A percentile compares a stretch with the other conserved stretches of the same genome.
phyloP scores from a whole-genome alignment of 345 rosid genomes.

The Melaleuca alternifolia region DNA sequence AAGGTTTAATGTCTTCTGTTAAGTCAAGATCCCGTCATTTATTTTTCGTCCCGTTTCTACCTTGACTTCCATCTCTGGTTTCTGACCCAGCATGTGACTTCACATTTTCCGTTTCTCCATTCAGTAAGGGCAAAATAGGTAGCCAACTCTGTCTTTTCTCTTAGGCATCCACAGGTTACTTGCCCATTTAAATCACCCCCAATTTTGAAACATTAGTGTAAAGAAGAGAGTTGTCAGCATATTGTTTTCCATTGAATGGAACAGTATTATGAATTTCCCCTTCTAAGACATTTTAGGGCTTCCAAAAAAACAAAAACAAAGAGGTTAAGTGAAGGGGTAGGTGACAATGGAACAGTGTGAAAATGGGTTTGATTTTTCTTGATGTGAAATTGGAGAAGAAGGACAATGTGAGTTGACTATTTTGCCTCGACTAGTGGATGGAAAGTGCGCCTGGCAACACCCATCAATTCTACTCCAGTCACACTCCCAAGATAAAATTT shows the following conservation, averaged over 20 bases:
- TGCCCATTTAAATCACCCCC: not conserved
- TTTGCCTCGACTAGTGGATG: not conserved
- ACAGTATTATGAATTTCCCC: not conserved
- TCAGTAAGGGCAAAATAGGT: too few species aligned
- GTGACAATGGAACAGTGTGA: not conserved
- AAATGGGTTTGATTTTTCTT: not conserved
- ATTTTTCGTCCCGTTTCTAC: too few species aligned
- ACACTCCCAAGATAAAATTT: not conserved
- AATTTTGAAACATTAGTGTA: not conserved
- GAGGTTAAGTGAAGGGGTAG: not conserved
- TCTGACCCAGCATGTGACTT: too few species aligned
- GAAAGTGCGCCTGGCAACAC: not conserved
- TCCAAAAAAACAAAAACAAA: too few species aligned
- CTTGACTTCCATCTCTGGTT: too few species aligned
- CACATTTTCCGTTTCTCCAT: too few species aligned
- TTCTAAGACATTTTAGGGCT: not conserved
- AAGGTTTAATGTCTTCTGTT: too few species aligned
- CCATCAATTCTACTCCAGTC: not conserved
- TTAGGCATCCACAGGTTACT: not conserved
- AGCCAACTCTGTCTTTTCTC: not conserved
- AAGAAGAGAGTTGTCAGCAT: not conserved
- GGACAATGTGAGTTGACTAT: not conserved
- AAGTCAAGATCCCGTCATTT: too few species aligned
- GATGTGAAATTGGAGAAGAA: not conserved
- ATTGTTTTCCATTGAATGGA: not conserved